Conservation (phyloP, 208 protist genomes). For the Naegleria fowleri region DNA sequence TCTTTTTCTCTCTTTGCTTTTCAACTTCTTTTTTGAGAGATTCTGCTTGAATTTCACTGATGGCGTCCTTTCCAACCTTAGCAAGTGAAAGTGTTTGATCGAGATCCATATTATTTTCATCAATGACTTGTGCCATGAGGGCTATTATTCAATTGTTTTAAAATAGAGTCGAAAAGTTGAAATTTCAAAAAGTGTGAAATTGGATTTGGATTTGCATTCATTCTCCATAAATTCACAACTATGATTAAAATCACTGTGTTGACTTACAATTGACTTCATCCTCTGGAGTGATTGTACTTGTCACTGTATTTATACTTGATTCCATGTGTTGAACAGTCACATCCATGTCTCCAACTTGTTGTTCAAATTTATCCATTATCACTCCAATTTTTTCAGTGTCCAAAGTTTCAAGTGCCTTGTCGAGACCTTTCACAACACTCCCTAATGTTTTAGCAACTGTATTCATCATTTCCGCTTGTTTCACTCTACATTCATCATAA, state of each 20-base stretch:
- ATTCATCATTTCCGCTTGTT: constrained; percentile 78
- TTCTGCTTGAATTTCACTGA: background rate
- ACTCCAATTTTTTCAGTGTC: constrained; percentile 48
- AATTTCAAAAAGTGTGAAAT: no score
- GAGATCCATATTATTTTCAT: background rate
- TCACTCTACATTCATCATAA: background rate
- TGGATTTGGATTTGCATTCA: no score
- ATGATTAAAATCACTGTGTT: no score
- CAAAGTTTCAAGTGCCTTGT: constrained; percentile 12
- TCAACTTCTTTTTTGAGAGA: background rate
- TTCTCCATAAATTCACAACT: background rate
- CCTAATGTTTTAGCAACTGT: constrained; percentile 86
- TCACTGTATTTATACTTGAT: constrained; percentile 76
- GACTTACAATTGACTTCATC: constrained; percentile 64
- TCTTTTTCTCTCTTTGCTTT: background rate
- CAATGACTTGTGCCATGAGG: background rate
- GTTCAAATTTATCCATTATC: constrained; percentile 96
- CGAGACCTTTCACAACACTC: constrained; percentile 84
- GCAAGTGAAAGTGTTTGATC: background rate
- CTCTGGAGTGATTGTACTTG: constrained; percentile 76
- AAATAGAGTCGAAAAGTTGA: no score
- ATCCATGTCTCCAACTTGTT: constrained; percentile 93
- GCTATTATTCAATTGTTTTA: no score
- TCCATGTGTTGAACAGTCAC: constrained; percentile 84
- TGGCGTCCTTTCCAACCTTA: background rate